Percentiles rank a stretch among this genome's conserved stretches.
phyloP scores from a whole-genome alignment of 1,284 basidiomycete genomes.

The Lignosus rhinocerotis region DNA sequence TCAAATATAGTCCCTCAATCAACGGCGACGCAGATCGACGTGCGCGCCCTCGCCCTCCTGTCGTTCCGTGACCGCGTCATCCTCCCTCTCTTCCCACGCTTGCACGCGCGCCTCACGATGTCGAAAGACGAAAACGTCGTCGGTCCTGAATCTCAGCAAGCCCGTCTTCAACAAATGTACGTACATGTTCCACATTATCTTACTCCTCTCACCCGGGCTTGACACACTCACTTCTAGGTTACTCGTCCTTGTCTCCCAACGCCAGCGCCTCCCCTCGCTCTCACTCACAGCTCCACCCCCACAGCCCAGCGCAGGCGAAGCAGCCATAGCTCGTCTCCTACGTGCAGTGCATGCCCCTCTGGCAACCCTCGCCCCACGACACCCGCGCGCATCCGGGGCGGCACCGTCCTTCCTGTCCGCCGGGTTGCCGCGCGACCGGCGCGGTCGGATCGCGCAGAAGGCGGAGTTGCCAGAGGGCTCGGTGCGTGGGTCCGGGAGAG shows the following conservation, averaged over 20 bases:
- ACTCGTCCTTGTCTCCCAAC: constrained; percentile 71
- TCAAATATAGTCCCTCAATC: constrained; percentile 32
- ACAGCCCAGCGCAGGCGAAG: constrained; percentile 58
- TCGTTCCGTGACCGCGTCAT: constrained; percentile 83
- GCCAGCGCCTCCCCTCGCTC: constrained; percentile 47
- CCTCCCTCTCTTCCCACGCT: constrained; percentile 57
- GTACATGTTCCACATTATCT: constrained; percentile 12
- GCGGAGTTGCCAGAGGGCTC: not conserved
- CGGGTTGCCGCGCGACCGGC: constrained; percentile 69
- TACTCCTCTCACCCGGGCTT: not conserved
- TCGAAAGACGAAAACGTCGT: constrained; percentile 53
- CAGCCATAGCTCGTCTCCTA: constrained; percentile 63
- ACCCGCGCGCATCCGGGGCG: constrained; percentile 43
- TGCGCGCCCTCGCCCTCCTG: constrained; percentile 76
- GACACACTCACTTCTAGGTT: constrained; percentile 48
- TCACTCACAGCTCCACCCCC: constrained; percentile 55
- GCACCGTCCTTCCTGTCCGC: constrained; percentile 71
- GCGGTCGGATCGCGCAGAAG: constrained; percentile 71
- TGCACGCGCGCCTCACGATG: constrained; percentile 55
- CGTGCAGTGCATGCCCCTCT: constrained; percentile 42
- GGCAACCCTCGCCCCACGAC: constrained; percentile 8
- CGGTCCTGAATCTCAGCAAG: constrained; percentile 49
- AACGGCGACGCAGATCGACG: constrained; percentile 60
- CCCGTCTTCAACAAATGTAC: constrained; percentile 77
- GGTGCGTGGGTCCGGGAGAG: constrained; percentile 6